Base-by-base conservation (phyloP, 257 asterid species). In the Nicotiana otophora region DNA sequence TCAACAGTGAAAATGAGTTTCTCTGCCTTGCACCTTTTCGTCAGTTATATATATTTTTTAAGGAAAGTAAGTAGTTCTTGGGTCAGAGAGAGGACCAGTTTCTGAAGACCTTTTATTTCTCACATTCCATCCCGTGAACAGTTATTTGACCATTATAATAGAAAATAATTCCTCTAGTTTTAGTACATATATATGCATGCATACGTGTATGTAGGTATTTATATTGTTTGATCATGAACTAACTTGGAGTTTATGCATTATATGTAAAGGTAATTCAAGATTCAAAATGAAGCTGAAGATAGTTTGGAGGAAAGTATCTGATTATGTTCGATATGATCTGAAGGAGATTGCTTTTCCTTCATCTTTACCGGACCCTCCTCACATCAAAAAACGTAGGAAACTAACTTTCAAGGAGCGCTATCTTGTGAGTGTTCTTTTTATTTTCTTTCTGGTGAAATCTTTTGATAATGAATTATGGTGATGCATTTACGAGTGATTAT, bases 261-360 rank as follows among this genome's bases (percentile, higher is more conserved):
- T 36, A 61, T 39, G 61, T 23, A 36, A 63, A n/a, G 82, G 46
- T 28, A 61, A 19, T 64, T 64, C 53, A 65, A 77, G 31, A 78
- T 80, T 87, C 75, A 81, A 82, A 76, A 92, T 91, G 93, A 95
- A 94, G 93, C 42, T 91, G 82, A 91, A 83, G 85, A 91, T 90
- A 70, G 96, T 86, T 17, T 86, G 90, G 84, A 90, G 89, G 89
- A 93, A 94, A 85, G 74, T 93, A 26, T 90, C 34, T 76, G 84
- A 94, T 84, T 94, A 94, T 78, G 91, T 94, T 39, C 92, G 97
- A 2, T 84, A 93, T 36, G 99, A 96, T 88, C 93, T 96, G 66
- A 96, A 90, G 88, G 99, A 96, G 85, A 94, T 94, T 77, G 97
- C 92, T 66, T 92, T 88, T 78, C 99, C 99, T 66, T 94, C 98